These are phyloP conservation scores for Penicillium arizonense DNA, from an alignment of 495 filamentous ascomycete genomes.

Conservation along the genomic window DNA sequence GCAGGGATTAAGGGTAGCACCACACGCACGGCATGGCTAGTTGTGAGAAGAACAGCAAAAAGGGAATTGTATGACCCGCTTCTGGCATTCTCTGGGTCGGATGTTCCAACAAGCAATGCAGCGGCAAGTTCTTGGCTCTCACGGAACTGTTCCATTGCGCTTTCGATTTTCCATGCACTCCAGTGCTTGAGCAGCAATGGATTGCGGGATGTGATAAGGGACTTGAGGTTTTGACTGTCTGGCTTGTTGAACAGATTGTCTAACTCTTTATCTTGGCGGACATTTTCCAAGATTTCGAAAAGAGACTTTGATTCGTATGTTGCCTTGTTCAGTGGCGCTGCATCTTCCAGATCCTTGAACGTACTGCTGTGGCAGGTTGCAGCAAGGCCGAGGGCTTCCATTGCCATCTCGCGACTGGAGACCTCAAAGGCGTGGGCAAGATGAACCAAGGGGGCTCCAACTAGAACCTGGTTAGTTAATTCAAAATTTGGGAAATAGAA, in stretches of 20 bases:
- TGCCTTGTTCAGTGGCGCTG: conserved; percentile 57
- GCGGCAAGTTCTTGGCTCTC: conserved; percentile 75
- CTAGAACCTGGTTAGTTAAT: conserved; percentile 34
- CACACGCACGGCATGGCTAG: conserved; percentile 83
- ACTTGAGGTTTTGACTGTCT: conserved; percentile 62
- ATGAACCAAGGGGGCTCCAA: conserved; percentile 87
- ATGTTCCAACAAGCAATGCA: conserved; percentile 65
- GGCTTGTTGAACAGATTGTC: conserved; percentile 55
- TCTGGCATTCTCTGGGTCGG: conserved; percentile 20
- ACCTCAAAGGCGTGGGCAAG: conserved; percentile 86
- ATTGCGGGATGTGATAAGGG: conserved; percentile 67
- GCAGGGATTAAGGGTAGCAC: conserved; percentile 75
- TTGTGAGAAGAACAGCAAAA: conserved; percentile 74
- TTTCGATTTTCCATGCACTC: conserved; percentile 74
- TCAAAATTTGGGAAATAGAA: not conserved
- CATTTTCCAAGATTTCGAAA: conserved; percentile 63
- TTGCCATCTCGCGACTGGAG: conserved; percentile 72
- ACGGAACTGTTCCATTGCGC: conserved; percentile 68
- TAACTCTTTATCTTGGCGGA: conserved; percentile 49
- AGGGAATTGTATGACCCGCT: conserved; percentile 74
- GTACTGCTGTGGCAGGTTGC: conserved; percentile 70
- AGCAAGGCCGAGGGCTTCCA: conserved; percentile 74
- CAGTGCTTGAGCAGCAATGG: conserved; percentile 75
- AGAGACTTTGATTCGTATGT: conserved; percentile 53
- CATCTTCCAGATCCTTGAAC: conserved; percentile 77